phyloP scores from a whole-genome alignment of 805 yeast genomes.

The Saturnispora quitensis region DNA sequence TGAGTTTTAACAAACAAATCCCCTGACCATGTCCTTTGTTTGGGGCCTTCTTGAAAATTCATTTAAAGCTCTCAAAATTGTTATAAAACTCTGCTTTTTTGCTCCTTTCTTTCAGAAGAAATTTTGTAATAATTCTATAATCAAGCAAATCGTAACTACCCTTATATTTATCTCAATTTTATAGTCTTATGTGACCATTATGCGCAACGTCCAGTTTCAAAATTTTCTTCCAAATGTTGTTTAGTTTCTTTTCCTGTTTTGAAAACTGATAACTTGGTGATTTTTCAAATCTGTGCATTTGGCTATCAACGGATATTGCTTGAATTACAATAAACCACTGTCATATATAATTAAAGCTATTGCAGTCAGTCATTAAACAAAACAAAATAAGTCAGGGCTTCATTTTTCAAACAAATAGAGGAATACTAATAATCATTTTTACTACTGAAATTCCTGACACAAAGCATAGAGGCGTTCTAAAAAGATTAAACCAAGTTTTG shows the following conservation, averaged over 20 bases:
- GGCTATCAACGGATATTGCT: not conserved
- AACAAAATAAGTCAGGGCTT: not conserved
- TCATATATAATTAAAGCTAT: not conserved
- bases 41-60: not conserved
- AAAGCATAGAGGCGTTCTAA: not conserved
- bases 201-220: constrained; percentile 5
- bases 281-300: not conserved
- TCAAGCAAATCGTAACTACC: not conserved
- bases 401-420: not conserved
- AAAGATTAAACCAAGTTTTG: not conserved
- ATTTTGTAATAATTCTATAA: not conserved
- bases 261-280: not conserved
- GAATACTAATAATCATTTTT: not conserved
- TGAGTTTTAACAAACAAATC: not conserved
- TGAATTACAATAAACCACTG: not conserved
- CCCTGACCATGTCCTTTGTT: not conserved
- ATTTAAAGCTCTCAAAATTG: not conserved
- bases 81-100: not conserved
- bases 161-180: not conserved
- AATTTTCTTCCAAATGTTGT: not conserved
- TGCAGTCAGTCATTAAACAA: not conserved
- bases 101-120: not conserved
- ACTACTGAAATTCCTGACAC: not conserved
- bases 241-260: constrained; percentile 5
- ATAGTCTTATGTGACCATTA: not conserved